A percentile compares a stretch with the other conserved stretches of the same genome.
Evolutionary conservation across 805 yeast genomes (phyloP).

Genomic region (Candida schatavii): DNA sequence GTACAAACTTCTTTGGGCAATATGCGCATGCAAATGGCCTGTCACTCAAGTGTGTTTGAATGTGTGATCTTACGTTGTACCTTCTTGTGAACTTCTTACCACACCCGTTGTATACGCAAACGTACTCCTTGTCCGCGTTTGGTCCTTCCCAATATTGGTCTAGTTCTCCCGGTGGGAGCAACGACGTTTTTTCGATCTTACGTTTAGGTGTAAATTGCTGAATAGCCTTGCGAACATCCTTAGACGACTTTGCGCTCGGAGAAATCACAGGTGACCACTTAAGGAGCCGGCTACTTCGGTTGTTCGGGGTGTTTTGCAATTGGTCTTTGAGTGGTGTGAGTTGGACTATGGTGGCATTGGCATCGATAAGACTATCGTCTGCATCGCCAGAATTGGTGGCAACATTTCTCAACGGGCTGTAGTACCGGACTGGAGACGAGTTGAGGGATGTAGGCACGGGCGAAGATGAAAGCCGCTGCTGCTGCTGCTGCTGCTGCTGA

Average conservation of each 20-base stretch:
- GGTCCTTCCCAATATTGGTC: constrained; percentile 84
- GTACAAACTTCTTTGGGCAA: constrained; percentile 84
- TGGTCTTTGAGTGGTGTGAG: constrained; percentile 37
- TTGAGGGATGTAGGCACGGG: constrained; percentile 21
- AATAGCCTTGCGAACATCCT: constrained; percentile 25
- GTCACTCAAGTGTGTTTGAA: constrained; percentile 94
- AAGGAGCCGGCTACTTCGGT: constrained; percentile 24
- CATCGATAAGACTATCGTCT: constrained; percentile 34
- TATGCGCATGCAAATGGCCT: constrained; percentile 80
- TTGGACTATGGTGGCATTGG: constrained; percentile 39
- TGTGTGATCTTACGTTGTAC: constrained; percentile 91
- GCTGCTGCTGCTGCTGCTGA: background rate
- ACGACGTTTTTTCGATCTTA: constrained; percentile 55
- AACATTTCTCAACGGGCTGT: constrained; percentile 18
- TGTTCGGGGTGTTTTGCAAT: constrained; percentile 31
- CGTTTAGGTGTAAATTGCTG: constrained; percentile 47
- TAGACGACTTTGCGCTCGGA: constrained; percentile 27
- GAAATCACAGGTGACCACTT: constrained; percentile 47
- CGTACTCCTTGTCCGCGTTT: constrained; percentile 63
- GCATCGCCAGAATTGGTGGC: constrained; percentile 7
- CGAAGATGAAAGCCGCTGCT: constrained; percentile 19
- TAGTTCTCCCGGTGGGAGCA: constrained; percentile 85
- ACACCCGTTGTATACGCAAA: constrained; percentile 76
- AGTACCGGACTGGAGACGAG: constrained; percentile 32
- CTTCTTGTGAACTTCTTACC: constrained; percentile 82